Conservation (phyloP, 2,329 filamentous ascomycete species). For the Fusarium pilosicola region DNA sequence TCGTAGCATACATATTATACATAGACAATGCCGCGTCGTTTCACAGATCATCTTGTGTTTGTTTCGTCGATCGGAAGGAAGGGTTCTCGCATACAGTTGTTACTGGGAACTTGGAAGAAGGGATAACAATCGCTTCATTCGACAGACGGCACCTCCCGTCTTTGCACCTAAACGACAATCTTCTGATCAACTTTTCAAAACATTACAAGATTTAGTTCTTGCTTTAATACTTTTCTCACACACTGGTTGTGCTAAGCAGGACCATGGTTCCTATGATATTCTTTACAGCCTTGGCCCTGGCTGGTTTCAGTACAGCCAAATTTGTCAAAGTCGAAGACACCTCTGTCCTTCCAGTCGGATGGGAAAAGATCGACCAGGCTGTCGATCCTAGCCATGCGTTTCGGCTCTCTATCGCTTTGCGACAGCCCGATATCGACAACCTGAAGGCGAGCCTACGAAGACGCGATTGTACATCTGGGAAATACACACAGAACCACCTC, state of each 20-base stretch:
- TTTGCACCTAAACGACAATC: not conserved
- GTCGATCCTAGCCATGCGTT: conserved; percentile 41
- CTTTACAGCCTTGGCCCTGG: conserved; percentile 36
- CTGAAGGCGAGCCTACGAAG: conserved; percentile 41
- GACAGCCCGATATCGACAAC: conserved; percentile 45
- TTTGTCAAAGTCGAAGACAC: conserved; percentile 44
- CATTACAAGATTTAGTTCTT: not conserved
- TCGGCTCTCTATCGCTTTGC: conserved; percentile 48
- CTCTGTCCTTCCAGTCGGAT: conserved; percentile 44
- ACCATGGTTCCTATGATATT: conserved; percentile 30
- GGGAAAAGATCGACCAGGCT: conserved; percentile 40
- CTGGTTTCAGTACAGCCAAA: conserved; percentile 36
- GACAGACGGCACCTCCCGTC: not conserved
- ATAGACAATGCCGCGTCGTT: conserved; percentile 1
- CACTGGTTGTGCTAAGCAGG: not conserved
- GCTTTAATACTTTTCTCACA: not conserved
- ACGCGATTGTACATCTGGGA: conserved; percentile 18
- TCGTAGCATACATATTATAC: conserved; percentile 8
- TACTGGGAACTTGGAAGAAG: not conserved
- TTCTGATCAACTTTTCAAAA: not conserved
- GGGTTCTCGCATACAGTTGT: not conserved
- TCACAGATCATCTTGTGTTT: not conserved
- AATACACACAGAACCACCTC: conserved; percentile 44
- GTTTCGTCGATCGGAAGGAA: not conserved
- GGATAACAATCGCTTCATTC: not conserved